Conservation (phyloP, 2,329 filamentous ascomycete species). For the Fusarium falciforme region DNA sequence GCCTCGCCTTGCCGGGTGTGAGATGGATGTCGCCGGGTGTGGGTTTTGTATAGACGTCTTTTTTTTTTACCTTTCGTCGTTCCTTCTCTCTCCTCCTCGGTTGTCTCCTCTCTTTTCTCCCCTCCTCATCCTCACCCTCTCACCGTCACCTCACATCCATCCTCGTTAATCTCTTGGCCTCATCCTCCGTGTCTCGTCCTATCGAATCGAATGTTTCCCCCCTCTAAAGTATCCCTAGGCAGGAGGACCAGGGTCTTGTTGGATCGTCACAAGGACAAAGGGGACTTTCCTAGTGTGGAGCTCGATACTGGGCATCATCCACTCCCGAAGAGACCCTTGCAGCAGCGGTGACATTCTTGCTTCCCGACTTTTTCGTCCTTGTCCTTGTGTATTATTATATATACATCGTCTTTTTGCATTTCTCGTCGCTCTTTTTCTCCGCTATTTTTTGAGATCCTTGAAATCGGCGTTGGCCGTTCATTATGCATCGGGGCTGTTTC, state of each 20-base stretch:
- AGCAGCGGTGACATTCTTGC: slow-evolving; percentile 23
- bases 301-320: slow-evolving; percentile 6
- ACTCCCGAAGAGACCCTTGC: slow-evolving; percentile 12
- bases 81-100: neutral
- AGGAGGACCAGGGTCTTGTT: slow-evolving; percentile 8
- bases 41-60: neutral
- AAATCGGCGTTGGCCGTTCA: neutral
- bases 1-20: slow-evolving; percentile 1
- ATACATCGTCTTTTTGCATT: neutral
- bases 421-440: neutral
- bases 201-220: neutral
- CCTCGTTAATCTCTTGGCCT: neutral
- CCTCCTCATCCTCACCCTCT: neutral
- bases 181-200: neutral
- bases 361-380: slow-evolving; percentile 7
- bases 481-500: neutral
- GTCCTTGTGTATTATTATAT: slow-evolving; percentile 7
- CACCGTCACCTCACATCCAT: neutral
- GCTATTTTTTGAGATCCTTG: neutral
- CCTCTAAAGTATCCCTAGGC: neutral
- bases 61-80: neutral
- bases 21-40: neutral
- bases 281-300: slow-evolving; percentile 16
- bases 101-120: slow-evolving; percentile 4
- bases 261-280: neutral